Base-by-base conservation (phyloP, 2,329 filamentous ascomycete genomes). In the Neopestalotiopsis clavispora region DNA sequence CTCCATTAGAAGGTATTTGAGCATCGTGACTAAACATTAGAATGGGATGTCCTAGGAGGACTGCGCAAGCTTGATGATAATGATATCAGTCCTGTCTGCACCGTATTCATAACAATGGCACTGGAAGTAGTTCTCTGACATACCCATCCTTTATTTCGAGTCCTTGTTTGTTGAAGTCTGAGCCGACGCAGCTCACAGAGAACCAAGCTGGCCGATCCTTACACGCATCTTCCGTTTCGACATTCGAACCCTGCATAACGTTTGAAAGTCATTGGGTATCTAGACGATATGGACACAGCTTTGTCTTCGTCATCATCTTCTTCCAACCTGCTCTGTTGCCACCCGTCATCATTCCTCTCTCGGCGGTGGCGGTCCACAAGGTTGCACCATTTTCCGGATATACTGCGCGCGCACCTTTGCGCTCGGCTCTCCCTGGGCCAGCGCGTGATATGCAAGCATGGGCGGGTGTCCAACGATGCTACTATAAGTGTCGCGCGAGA, bases 391-490 rank as follows among this genome's bases (percentile, higher is more conserved):
- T 85, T 91, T 91, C 78, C 97, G 92, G 74, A 98, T 91, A 84
- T 97, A 87, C 80, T 90, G 87, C 14, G 92, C 90, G 71, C 94
- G 87, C 66, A 96, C 90, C 80, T 94, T 94, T 80, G 94, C 91
- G 69, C 91, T 86, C 5, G 93, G 88, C 80, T 97, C 94, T 62
- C 96, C 96, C 84, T 97, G 90, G 0, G 95, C 95, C 64, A 98
- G 90, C 20, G 93, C 88, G 85, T 98, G 94, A 80, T 97, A 98
- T 52, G 93, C 90, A 17, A 98, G 86, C 70, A 98, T 86, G 7
- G 94, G 92, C 17, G 94, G 93, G 79, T 99, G 96, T 23, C 96
- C 96, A 72, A 96, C 88, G 76, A 97, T 95, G 71, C 91, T 94
- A 23, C 94, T 90, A 79, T 95, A 95, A 28, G 92, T 97, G 84